Base-by-base conservation (phyloP, 805 yeast genomes). In the Metschnikowia hibisci region DNA sequence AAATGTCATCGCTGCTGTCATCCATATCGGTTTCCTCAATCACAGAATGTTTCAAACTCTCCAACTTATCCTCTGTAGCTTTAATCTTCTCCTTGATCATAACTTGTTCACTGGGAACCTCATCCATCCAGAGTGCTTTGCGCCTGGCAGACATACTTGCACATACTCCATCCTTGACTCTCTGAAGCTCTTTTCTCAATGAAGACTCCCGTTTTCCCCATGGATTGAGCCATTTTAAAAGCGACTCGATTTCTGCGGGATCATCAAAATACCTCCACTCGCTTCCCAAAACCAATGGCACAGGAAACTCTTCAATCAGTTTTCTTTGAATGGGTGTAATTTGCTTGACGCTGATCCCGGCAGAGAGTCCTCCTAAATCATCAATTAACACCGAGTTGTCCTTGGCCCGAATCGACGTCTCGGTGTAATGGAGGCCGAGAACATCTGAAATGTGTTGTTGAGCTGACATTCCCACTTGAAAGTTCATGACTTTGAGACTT, bases 201-300 rank as follows among this genome's bases (percentile, higher is more conserved):
- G 66, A 71, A 13, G 80, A 72, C 56, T 89, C 97, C 35, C 95
- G 67, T 40, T 66, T 69, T 3, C 96, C 96, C 75, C 82, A 79
- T 4, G 78, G 80, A 52, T 84, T 81, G 39, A 89, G 66, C 87
- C 91, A 84, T n/a, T 63, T 58, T 7, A 82, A 45, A 20, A 90
- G 57, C 11, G 58, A 58, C 1, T 76, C 77, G 26, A 88, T 61
- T 31, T 84, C 82, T n/a, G 73, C 76, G 0, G 74, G 69, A 2
- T 58, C 65, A 51, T 88, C 95, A 50, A 80, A 77, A 52, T 62
- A 86, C 42, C 83, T 76, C 97, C 97, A 89, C 29, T 78, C 77
- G 4, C 62, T 47, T 1, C 76, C 69, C 11, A 72, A 62, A 8
- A 81, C 51, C 16, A 87, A 57, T 5, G 80, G 76, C 43, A 73